Percentiles rank a stretch among this genome's conserved stretches.
Conservation (phyloP, 2,329 filamentous ascomycete species). For the Nannizziopsis barbatae region DNA sequence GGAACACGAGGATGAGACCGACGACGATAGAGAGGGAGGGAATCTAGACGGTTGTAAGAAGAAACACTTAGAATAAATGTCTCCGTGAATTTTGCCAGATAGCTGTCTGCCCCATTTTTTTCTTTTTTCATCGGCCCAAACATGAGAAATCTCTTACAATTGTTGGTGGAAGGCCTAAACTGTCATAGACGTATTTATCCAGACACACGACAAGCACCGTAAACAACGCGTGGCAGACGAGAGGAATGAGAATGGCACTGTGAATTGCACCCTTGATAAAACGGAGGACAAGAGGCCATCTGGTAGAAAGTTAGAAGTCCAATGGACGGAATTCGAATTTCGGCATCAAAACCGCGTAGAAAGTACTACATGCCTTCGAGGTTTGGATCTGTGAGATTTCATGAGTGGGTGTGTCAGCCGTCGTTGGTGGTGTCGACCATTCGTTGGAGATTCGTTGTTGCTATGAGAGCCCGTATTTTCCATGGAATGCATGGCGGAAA, state of each 20-base stretch:
- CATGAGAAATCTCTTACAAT: conserved; percentile 36
- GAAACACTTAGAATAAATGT: neutral
- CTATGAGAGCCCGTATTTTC: neutral
- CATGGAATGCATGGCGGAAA: neutral
- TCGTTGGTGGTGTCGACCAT: conserved; percentile 13
- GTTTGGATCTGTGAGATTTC: conserved; percentile 19
- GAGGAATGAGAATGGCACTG: conserved; percentile 45
- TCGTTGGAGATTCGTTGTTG: neutral
- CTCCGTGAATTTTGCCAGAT: neutral
- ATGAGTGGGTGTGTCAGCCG: conserved; percentile 16
- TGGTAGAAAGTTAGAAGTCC: conserved; percentile 17
- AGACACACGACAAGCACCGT: conserved; percentile 49
- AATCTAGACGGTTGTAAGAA: conserved; percentile 31
- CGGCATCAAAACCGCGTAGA: neutral
- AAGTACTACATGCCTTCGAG: conserved; percentile 16
- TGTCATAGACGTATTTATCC: conserved; percentile 41
- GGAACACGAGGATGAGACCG: conserved; percentile 56
- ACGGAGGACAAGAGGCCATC: conserved; percentile 53
- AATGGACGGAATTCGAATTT: neutral
- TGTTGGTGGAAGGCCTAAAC: conserved; percentile 46
- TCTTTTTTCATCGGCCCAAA: neutral
- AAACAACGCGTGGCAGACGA: conserved; percentile 47
- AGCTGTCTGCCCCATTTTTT: neutral
- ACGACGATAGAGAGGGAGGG: conserved; percentile 55
- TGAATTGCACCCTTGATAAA: conserved; percentile 56